Evolutionary conservation across 1,139 yeast genomes (phyloP).

Genomic region (Suhomyces bolitotheri): DNA sequence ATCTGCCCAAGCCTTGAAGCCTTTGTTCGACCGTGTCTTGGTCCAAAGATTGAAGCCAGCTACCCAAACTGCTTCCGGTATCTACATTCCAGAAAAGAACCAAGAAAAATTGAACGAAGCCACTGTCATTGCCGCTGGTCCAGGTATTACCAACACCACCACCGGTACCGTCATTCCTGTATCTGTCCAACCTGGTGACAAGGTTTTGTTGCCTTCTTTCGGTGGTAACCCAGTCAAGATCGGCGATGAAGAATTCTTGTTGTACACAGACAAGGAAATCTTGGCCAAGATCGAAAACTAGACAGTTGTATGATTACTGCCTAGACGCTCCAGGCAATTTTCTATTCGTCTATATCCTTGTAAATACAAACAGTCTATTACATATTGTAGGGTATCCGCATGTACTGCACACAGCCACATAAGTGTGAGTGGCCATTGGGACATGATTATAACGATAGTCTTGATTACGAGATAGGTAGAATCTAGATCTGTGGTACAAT

Average conservation of each 20-base stretch:
- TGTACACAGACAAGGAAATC: slow-evolving; percentile 89
- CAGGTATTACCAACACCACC: slow-evolving; percentile 66
- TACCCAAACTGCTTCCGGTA: slow-evolving; percentile 90
- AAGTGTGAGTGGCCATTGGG: slow-evolving; percentile 3
- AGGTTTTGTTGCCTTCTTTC: slow-evolving; percentile 86
- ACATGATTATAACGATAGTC: slow-evolving; percentile 1
- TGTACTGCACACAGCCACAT: slow-evolving; percentile 5
- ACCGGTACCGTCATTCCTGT: slow-evolving; percentile 71
- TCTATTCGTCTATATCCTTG: slow-evolving; percentile 1
- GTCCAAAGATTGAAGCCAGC: slow-evolving; percentile 94
- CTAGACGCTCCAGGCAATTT: neutral
- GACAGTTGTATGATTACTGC: neutral
- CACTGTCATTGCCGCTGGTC: slow-evolving; percentile 79
- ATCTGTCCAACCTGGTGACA: slow-evolving; percentile 83
- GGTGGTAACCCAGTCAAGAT: slow-evolving; percentile 88
- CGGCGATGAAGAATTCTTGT: slow-evolving; percentile 75
- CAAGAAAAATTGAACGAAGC: slow-evolving; percentile 89
- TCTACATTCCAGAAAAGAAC: slow-evolving; percentile 95
- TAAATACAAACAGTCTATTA: slow-evolving; percentile 1
- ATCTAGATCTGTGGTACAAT: no score
- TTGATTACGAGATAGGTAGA: no score
- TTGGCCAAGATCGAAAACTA: slow-evolving; percentile 73
- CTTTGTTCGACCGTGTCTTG: slow-evolving; percentile 91
- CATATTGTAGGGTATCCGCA: neutral
- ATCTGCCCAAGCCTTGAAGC: slow-evolving; percentile 84